A percentile compares a stretch with the other conserved stretches of the same genome.
These are phyloP conservation scores for Elasticomyces elasticus DNA, from an alignment of 495 filamentous ascomycete genomes.

Conservation along the genomic window DNA sequence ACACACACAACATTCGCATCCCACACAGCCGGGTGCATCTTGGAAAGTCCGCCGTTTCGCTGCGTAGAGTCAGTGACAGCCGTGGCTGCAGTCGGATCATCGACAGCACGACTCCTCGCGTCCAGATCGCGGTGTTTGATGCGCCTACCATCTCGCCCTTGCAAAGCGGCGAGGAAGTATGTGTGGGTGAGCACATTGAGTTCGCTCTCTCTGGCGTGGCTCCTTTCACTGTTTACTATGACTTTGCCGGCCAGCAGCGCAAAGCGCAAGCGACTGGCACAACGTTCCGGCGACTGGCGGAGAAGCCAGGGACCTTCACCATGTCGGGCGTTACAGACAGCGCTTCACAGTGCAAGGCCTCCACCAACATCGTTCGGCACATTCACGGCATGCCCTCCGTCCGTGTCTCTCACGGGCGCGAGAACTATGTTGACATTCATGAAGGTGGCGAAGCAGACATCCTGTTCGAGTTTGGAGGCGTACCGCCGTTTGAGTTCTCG, in stretches of 20 bases:
- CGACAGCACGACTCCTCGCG: conserved; percentile 53
- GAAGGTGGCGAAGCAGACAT: conserved; percentile 91
- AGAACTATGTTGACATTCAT: conserved; percentile 80
- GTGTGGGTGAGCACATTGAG: conserved; percentile 84
- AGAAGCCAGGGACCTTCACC: conserved; percentile 75
- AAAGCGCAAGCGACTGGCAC: conserved; percentile 68
- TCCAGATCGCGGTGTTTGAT: conserved; percentile 82
- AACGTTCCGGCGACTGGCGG: conserved; percentile 82
- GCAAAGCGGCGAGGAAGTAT: conserved; percentile 83
- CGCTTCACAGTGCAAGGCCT: conserved; percentile 71
- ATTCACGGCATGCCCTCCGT: conserved; percentile 91
- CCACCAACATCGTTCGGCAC: conserved; percentile 60
- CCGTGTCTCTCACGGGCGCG: conserved; percentile 68
- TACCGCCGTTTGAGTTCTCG: conserved; percentile 94
- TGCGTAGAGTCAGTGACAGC: conserved; percentile 78
- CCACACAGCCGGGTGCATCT: conserved; percentile 71
- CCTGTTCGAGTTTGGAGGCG: conserved; percentile 85
- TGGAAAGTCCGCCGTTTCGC: conserved; percentile 73
- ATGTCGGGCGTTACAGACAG: conserved; percentile 77
- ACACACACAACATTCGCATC: conserved; percentile 67
- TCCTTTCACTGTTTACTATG: conserved; percentile 89
- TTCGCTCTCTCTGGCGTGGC: conserved; percentile 80
- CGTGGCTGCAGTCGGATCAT: conserved; percentile 69
- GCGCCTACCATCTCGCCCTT: conserved; percentile 79
- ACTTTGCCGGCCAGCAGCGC: conserved; percentile 63